Evolutionary conservation across 2,329 filamentous ascomycete species (phyloP).

Genomic region (Fusarium praegraminearum): DNA sequence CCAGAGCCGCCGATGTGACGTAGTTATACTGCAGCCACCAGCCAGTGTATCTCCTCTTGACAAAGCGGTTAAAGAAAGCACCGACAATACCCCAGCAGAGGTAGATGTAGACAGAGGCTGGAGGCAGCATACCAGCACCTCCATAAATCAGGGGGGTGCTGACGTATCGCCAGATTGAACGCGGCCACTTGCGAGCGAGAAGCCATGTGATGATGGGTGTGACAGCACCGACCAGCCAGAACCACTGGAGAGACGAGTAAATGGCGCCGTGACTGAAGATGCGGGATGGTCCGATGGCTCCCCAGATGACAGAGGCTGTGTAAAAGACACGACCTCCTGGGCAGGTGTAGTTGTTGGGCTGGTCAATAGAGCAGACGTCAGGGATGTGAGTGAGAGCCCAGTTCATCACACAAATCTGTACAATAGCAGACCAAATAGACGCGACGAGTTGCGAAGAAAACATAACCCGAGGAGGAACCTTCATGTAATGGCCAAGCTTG

Average conservation of each 20-base stretch:
- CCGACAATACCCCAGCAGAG: slow-evolving; percentile 77
- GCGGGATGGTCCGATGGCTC: slow-evolving; percentile 75
- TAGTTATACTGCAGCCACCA: slow-evolving; percentile 88
- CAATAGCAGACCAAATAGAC: slow-evolving; percentile 70
- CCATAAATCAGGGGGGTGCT: slow-evolving; percentile 77
- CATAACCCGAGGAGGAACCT: slow-evolving; percentile 70
- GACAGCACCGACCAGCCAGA: slow-evolving; percentile 75
- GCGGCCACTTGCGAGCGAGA: slow-evolving; percentile 71
- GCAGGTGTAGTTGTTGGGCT: slow-evolving; percentile 69
- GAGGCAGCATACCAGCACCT: slow-evolving; percentile 72
- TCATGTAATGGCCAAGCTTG: slow-evolving; percentile 78
- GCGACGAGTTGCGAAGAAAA: slow-evolving; percentile 71
- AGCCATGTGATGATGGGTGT: slow-evolving; percentile 74
- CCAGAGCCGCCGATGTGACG: slow-evolving; percentile 76
- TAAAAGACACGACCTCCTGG: slow-evolving; percentile 69
- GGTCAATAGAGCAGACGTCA: slow-evolving; percentile 67
- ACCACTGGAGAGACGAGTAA: slow-evolving; percentile 75
- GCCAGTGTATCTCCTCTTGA: slow-evolving; percentile 72
- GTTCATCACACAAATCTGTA: slow-evolving; percentile 74
- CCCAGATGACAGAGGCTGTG: slow-evolving; percentile 79
- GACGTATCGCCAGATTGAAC: slow-evolving; percentile 72
- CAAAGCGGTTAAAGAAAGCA: slow-evolving; percentile 74
- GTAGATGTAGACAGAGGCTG: slow-evolving; percentile 78
- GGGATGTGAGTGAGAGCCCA: slow-evolving; percentile 73
- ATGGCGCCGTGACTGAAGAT: slow-evolving; percentile 74